Evolutionary conservation across 495 filamentous ascomycete genomes (phyloP), one percentile per base, ranked within the genome.

Genomic region (Penicillium macrosclerotiorum): DNA sequence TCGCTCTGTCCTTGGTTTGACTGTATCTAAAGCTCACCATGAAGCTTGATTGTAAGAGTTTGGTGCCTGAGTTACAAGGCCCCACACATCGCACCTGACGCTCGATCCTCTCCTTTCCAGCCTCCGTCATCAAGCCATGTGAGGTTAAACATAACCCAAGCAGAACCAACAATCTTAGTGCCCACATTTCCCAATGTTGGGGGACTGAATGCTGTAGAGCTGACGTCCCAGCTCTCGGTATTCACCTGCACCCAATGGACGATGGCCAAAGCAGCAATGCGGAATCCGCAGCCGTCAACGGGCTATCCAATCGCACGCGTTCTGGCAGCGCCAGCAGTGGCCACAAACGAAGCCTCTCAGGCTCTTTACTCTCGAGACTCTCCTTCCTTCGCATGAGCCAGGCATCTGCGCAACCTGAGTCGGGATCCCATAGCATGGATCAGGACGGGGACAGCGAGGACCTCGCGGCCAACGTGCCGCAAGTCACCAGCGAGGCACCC

Each of bases 261-360:
- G 49, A 67, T 66, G 62, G 49, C 50, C 38, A 58, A 49, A 47
- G 42, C 37, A 63, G 47, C 45, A 58, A 50, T 45, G 55, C 54
- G 51, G 58, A 52, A 45, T 48, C 48, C 47, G 47, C 55, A 54
- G 46, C 61, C 30, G 51, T 58, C 48, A 49, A 64, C 55, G 51
- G 47, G 42, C 48, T 48, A 42, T 44, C 65, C 33, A 64, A 59
- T 49, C 65, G 69, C 37, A 31, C 61, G 38, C 70, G 69, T 45
- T 67, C 69, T 11, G 61, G 48, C 42, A 72, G 65, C 56, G 60
- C 64, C 56, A 68, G 54, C 59, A 68, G 65, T 52, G 64, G 70
- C 40, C 84, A 86, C 67, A 85, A 77, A 59, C 76, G 83, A 58
- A 85, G 71, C 55, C 57, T 82, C 22, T 87, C 86, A 3, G 83